Percentiles rank a stretch among this genome's conserved stretches.
phyloP scores from a whole-genome alignment of 1,139 yeast genomes.

The Pneumocystis murina region DNA sequence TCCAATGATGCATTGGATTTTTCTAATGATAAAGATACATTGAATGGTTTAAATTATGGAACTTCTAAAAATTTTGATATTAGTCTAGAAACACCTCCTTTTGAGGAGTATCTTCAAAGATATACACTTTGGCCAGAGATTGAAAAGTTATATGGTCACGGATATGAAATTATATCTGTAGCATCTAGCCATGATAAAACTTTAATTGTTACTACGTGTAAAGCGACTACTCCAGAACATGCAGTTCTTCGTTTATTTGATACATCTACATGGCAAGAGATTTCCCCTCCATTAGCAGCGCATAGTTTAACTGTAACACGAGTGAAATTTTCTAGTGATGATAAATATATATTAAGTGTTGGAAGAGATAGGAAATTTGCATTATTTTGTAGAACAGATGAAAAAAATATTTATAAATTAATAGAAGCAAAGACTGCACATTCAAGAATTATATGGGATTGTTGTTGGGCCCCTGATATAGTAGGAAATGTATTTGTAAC shows the following conservation, averaged over 20 bases:
- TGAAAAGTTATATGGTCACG: constrained; percentile 93
- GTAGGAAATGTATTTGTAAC: constrained; percentile 42
- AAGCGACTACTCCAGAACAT: constrained; percentile 68
- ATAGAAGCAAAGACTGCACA: constrained; percentile 52
- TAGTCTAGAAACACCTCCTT: constrained; percentile 44
- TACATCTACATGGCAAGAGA: constrained; percentile 46
- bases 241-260: constrained; percentile 72
- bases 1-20: constrained; percentile 22
- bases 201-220: constrained; percentile 77
- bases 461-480: constrained; percentile 31
- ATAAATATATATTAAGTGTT: constrained; percentile 55
- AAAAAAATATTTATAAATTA: constrained; percentile 27
- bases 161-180: constrained; percentile 77
- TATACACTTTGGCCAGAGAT: constrained; percentile 88
- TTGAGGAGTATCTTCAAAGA: constrained; percentile 81
- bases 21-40: constrained; percentile 22
- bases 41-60: constrained; percentile 28
- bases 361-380: constrained; percentile 83
- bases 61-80: constrained; percentile 12
- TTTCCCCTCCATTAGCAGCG: constrained; percentile 33
- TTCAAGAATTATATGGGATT: constrained; percentile 87
- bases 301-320: constrained; percentile 81
- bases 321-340: constrained; percentile 59
- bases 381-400: constrained; percentile 45
- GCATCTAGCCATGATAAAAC: constrained; percentile 54